These are phyloP conservation scores for Candida ulmi DNA, from an alignment of 805 yeast genomes.

Conservation along the genomic window DNA sequence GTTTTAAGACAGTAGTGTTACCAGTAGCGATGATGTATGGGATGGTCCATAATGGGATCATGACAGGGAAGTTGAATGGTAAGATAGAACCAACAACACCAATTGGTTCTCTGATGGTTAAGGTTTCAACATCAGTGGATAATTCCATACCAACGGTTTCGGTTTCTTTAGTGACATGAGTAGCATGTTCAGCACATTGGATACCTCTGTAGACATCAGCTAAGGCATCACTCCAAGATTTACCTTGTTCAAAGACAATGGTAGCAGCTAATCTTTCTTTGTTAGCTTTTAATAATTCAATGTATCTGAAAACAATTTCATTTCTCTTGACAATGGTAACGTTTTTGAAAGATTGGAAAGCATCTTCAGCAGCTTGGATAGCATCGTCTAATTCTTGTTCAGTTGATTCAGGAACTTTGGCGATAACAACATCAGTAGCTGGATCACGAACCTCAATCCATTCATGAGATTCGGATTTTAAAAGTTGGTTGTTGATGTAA, in stretches of 20 bases:
- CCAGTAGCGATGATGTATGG: slow-evolving; percentile 64
- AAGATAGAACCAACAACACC: slow-evolving; percentile 76
- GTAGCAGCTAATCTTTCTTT: slow-evolving; percentile 62
- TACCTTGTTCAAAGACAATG: slow-evolving; percentile 70
- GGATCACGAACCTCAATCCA: slow-evolving; percentile 76
- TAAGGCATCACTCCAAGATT: slow-evolving; percentile 67
- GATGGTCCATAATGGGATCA: slow-evolving; percentile 61
- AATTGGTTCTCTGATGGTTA: slow-evolving; percentile 63
- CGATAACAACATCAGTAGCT: slow-evolving; percentile 61
- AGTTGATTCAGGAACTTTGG: slow-evolving; percentile 70
- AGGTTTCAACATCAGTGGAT: slow-evolving; percentile 68
- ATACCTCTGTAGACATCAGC: slow-evolving; percentile 75
- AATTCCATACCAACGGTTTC: slow-evolving; percentile 62
- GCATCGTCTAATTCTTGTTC: slow-evolving; percentile 60
- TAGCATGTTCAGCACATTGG: slow-evolving; percentile 77
- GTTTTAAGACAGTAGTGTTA: slow-evolving; percentile 66
- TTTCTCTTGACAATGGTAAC: slow-evolving; percentile 43
- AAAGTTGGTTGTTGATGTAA: slow-evolving; percentile 39
- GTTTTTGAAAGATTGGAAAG: slow-evolving; percentile 54
- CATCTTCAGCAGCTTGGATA: slow-evolving; percentile 55
- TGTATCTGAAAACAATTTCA: slow-evolving; percentile 67
- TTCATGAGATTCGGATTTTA: slow-evolving; percentile 42
- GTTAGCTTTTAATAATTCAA: slow-evolving; percentile 55
- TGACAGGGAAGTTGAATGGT: slow-evolving; percentile 82
- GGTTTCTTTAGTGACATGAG: slow-evolving; percentile 58